Evolutionary conservation across 495 filamentous ascomycete genomes (phyloP), one percentile per base, ranked within the genome.

Genomic region (Hyaloscypha finlandica): DNA sequence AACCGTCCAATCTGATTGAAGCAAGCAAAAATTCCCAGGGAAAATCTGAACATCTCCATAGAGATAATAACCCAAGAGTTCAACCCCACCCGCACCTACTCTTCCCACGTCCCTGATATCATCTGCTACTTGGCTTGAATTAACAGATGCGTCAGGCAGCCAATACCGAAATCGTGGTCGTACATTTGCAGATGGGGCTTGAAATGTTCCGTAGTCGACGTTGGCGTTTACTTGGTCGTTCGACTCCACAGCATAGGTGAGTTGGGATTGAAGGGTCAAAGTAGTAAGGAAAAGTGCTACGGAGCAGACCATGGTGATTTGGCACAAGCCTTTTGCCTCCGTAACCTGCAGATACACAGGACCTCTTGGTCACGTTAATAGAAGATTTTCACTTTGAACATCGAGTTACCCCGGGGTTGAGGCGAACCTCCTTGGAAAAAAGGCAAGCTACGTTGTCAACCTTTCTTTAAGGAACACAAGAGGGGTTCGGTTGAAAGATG

Each of bases 141-240:
- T 67, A 16, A 83, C 78, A n/a, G 70, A 71, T 8, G 80, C 78
- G 67, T 83, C 81, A 2, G 80, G 80, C 3, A 83, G 71, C 59
- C 66, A 68, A 45, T 68, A 68, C 22, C 66, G 35, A 53, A 68
- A 68, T 58, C 57, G 55, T 30, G 65, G 65, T 9, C 58, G 35
- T n/a, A 61, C 64, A 35, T 35, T 52, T 8, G 54, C 48, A 4
- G 57, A 51, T 14, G 64, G 64, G 37, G 45, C 30, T 45, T 51
- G 39, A 31, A 67, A 67, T 5, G 64, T 65, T 14, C 63, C 63
- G n/a, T 29, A n/a, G 32, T 65, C 31, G 20, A 53, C 32, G 2
- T 22, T 30, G 20, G 8, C 53, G 22, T n/a, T n/a, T 4, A 30
- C 53, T 56, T 56, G 20, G 6, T 29, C 53, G 30, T 30, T 32